Conservation (phyloP, 148 eudicot genomes). For the Rhododendron ovatum region DNA sequence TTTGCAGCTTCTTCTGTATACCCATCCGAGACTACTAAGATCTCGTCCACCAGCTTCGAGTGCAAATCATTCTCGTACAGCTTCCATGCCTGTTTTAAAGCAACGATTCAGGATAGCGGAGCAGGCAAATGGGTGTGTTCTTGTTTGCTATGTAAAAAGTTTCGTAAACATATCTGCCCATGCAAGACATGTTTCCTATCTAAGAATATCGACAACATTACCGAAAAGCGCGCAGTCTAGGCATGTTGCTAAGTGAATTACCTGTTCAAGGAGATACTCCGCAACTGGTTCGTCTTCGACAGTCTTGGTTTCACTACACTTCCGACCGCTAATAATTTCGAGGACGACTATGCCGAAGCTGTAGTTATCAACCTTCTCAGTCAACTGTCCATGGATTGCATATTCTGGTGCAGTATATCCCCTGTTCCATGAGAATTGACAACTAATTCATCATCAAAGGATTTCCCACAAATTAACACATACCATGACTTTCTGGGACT, state of each 20-base stretch:
- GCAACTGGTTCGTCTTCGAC: conserved; percentile 10
- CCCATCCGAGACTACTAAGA: conserved; percentile 20
- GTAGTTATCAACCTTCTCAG: conserved; percentile 47
- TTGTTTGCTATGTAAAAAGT: too few relatives aligned
- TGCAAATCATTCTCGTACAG: conserved; percentile 23
- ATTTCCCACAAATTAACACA: neutral
- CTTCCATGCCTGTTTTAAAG: conserved; percentile 34
- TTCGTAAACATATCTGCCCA: neutral
- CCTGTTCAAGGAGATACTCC: conserved; percentile 40
- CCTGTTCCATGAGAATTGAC: conserved; percentile 14
- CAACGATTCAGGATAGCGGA: neutral
- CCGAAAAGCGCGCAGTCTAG: neutral
- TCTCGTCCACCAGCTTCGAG: conserved; percentile 26
- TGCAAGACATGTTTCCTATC: conserved; percentile 17
- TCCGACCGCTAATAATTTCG: conserved; percentile 40
- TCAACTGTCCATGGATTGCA: conserved; percentile 34
- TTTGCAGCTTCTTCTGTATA: conserved; percentile 25
- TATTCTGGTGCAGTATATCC: conserved; percentile 47
- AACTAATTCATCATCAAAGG: neutral
- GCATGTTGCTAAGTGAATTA: neutral
- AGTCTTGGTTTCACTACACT: neutral
- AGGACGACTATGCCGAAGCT: conserved; percentile 41
- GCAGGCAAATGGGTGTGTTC: neutral
- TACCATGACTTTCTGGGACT: neutral
- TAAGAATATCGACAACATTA: neutral